Base-by-base conservation (phyloP, 352 stramenopile species). In the Pilasporangium apinafurcum region DNA sequence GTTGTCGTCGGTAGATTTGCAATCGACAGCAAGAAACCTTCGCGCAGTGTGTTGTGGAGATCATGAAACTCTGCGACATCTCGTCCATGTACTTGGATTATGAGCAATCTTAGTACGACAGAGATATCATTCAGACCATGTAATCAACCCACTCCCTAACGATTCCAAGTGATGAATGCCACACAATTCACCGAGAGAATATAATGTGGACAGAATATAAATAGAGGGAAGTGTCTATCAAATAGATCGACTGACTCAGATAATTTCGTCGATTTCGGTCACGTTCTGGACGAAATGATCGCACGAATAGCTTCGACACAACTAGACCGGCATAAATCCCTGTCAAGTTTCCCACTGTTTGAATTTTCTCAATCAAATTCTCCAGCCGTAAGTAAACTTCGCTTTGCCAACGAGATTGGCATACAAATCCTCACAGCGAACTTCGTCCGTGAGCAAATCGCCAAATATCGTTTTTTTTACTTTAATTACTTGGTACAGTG, bases 131-230 rank as follows among this genome's bases (percentile, higher is more conserved):
- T 69, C 24, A 83, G 46, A 0, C 50, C 62, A 0, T 42, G 32
- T 6, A 83, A 26, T 44, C 38, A 44, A 3, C 40, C 28, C 5
- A 68, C 25, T 2, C 48, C 31, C 1, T 44, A 20, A 2, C 37
- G 29, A 36, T 86, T 86, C 8, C 17, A 41, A 0, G 41, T 38
- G 9, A 86, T 44, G 25, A 78, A 79, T 0, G 30, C 29, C 0
- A 53, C 62, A 9, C 62, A 70, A 25, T 80, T 57, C 5, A 32
- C 42, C 3, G 74, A 86, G 3, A 86, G n/a, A 2, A 86, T 12
- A 35, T 76, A 83, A 46, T 78, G 62, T 1, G 62, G 44, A 5
- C 74, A 66, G 17, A 58, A 53, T 4, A 68, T 51, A 21, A 73
- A 77, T 2, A 63, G 65, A 5, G 64, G 69, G 2, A 76, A 52